Conservation (phyloP, 2,329 filamentous ascomycete genomes). For the Trichoderma koningii region DNA sequence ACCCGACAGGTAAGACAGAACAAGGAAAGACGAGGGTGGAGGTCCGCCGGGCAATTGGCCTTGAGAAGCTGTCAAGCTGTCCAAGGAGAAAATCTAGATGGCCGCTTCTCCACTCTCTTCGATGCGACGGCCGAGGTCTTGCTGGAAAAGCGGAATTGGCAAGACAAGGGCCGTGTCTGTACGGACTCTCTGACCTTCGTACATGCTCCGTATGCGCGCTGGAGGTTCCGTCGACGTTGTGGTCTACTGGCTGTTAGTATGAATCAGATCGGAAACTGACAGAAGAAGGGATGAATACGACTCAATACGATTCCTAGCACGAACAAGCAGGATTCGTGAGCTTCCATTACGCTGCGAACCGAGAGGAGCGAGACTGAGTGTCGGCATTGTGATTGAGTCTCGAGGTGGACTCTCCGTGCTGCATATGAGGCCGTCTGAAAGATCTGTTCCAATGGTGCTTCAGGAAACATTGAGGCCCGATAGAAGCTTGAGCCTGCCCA, state of each 20-base stretch:
- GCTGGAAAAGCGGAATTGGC: background rate
- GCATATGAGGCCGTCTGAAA: background rate
- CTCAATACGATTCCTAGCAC: background rate
- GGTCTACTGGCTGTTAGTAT: background rate
- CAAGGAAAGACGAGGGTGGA: conserved; percentile 3
- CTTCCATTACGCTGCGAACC: background rate
- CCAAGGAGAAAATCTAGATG: background rate
- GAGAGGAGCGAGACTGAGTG: background rate
- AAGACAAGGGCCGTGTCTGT: background rate
- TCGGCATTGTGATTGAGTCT: background rate
- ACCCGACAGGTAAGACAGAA: conserved; percentile 12
- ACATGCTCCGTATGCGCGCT: background rate
- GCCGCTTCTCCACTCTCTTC: conserved; percentile 8
- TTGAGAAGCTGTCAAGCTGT: conserved; percentile 2
- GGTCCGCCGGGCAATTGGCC: conserved; percentile 5
- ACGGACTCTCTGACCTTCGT: background rate
- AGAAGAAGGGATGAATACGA: background rate
- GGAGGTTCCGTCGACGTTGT: background rate
- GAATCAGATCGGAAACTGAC: background rate
- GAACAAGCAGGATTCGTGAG: background rate
- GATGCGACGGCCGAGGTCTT: conserved; percentile 8
- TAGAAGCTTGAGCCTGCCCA: background rate
- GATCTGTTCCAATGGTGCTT: no score
- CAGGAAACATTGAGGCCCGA: background rate
- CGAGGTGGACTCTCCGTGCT: background rate